Percentiles rank a stretch among this genome's conserved stretches.
Conservation (phyloP, 2,329 filamentous ascomycete species). For the Orbilia brochopaga region DNA sequence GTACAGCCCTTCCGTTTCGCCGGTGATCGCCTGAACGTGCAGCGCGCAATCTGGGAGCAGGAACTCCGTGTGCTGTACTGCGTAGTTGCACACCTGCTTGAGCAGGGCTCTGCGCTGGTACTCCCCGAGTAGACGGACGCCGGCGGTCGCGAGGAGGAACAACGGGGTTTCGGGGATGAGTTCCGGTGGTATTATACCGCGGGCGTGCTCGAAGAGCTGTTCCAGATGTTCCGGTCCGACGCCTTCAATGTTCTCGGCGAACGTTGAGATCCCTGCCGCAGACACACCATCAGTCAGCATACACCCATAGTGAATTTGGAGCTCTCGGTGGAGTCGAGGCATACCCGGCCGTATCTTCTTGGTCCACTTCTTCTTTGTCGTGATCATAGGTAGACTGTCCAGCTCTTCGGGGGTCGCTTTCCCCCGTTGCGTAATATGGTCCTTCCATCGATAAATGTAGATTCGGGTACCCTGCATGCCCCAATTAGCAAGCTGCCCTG, state of each 20-base stretch:
- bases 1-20: slow-evolving; percentile 93
- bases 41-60: slow-evolving; percentile 84
- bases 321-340: slow-evolving; percentile 27
- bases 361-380: slow-evolving; percentile 84
- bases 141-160: slow-evolving; percentile 93
- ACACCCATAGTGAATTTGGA: background rate
- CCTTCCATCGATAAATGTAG: slow-evolving; percentile 92
- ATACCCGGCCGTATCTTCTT: slow-evolving; percentile 90
- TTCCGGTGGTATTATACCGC: slow-evolving; percentile 75
- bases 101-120: slow-evolving; percentile 75
- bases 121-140: slow-evolving; percentile 83
- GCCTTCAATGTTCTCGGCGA: slow-evolving; percentile 74
- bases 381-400: slow-evolving; percentile 75
- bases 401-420: slow-evolving; percentile 68
- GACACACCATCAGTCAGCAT: slow-evolving; percentile 3
- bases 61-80: slow-evolving; percentile 77
- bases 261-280: slow-evolving; percentile 77
- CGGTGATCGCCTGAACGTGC: slow-evolving; percentile 92
- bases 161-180: slow-evolving; percentile 85
- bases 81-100: slow-evolving; percentile 79
- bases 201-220: slow-evolving; percentile 78
- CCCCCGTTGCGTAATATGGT: slow-evolving; percentile 71
- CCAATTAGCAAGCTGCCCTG: slow-evolving; percentile 10
- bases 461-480: slow-evolving; percentile 74
- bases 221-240: slow-evolving; percentile 84